Base-by-base conservation (phyloP, 2,329 filamentous ascomycete species). In the Aspergillus piperis region DNA sequence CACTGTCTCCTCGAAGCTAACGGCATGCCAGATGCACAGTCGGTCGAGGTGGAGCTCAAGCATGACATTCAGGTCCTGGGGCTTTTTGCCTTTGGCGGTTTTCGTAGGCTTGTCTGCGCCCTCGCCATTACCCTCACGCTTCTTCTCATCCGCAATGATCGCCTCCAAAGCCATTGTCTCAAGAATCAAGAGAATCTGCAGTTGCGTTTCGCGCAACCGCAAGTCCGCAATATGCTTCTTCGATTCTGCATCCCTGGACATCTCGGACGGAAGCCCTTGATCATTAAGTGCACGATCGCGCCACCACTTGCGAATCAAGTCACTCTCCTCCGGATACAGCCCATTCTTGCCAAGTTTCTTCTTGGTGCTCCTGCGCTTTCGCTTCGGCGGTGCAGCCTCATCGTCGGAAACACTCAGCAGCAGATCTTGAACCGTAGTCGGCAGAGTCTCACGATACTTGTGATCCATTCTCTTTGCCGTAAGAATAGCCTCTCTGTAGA, bases 11-110 rank as follows among this genome's bases (percentile, higher is more conserved):
- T 77, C 77, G 38, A 75, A 70, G 59, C 72, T 77, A 52, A 82
- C 77, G 25, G 79, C 76, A 66, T 82, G 80, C 81, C 81, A 83
- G 55, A 83, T 83, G 61, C 80, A 81, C 25, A 83, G 69, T 57
- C 80, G 73, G 60, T 83, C 81, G 15, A 82, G 68, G 25, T 82
- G 75, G 1, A 82, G 70, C 57, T 82, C 81, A 17, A 83, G 72
- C 23, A 81, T 70, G 4, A 76, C 70, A 47, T 73, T 70, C 36
- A 82, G 64, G 66, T 82, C 75, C 51, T 78, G 77, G 8, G 68
- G 63, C 58, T 78, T 81, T 62, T 78, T 80, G 10, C 62, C 39
- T 50, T 70, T 77, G 30, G 67, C 70, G 8, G 36, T 42, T 30
- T 56, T 61, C 54, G 67, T 71, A 15, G 62, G 30, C 17, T 59